phyloP scores from a whole-genome alignment of 352 stramenopile species.

The Phytophthora constricta region DNA sequence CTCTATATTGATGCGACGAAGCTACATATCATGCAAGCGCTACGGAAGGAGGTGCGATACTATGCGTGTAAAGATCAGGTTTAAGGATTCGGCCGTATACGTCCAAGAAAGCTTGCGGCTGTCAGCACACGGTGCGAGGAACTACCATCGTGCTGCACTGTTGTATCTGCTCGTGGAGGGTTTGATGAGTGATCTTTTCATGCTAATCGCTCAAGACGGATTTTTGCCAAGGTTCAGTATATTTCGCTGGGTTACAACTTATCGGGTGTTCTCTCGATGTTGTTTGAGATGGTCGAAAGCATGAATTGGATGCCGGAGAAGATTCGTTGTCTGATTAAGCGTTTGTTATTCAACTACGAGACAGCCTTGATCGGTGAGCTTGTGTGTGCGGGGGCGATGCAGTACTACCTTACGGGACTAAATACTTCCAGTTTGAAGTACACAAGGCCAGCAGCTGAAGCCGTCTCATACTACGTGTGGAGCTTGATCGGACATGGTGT shows the following conservation, averaged over 20 bases:
- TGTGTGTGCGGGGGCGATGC: slow-evolving; percentile 12
- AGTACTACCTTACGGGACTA: slow-evolving; percentile 25
- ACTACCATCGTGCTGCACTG: slow-evolving; percentile 23
- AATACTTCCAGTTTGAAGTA: slow-evolving; percentile 17
- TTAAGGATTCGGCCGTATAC: slow-evolving; percentile 20
- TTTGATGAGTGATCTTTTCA: slow-evolving; percentile 39
- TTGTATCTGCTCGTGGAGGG: slow-evolving; percentile 33
- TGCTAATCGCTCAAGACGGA: slow-evolving; percentile 35
- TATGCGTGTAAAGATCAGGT: slow-evolving; percentile 9
- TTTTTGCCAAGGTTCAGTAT: slow-evolving; percentile 25
- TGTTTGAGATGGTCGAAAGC: slow-evolving; percentile 36
- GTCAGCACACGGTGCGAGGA: slow-evolving; percentile 23
- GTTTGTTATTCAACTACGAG: slow-evolving; percentile 31
- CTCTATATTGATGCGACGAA: slow-evolving; percentile 22
- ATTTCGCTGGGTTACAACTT: slow-evolving; percentile 42
- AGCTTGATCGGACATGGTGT: slow-evolving; percentile 29
- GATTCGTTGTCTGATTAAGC: slow-evolving; percentile 13
- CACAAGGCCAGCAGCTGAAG: slow-evolving; percentile 13
- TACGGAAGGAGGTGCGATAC: slow-evolving; percentile 16
- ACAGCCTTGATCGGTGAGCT: slow-evolving; percentile 25
- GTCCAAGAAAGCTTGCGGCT: slow-evolving; percentile 33
- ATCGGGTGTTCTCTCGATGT: slow-evolving; percentile 24
- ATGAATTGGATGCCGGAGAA: slow-evolving; percentile 14
- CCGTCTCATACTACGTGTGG: slow-evolving; percentile 36
- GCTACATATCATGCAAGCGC: slow-evolving; percentile 24